A percentile compares a stretch with the other conserved stretches of the same genome.
Conservation (phyloP, 75 land plant genomes). For the Azolla pinnata region DNA sequence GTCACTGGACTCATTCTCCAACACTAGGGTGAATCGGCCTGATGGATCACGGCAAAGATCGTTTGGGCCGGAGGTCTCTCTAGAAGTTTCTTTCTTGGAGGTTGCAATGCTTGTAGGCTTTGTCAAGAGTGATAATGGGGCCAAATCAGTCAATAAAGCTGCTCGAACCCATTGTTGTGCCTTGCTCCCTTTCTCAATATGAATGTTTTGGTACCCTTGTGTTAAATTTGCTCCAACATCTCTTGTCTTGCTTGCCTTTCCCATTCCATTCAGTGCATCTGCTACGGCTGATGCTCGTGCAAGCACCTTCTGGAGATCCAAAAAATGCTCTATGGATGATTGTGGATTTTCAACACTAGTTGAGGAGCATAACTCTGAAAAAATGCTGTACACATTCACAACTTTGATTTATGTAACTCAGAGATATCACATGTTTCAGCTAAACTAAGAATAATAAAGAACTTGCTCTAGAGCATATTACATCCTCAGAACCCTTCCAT, state of each 20-base stretch:
- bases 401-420: too few species aligned
- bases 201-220: slow-evolving; percentile 8
- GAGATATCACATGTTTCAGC: too few species aligned
- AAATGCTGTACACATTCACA: slow-evolving; percentile 54
- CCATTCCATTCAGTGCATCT: slow-evolving; percentile 23
- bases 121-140: slow-evolving; percentile 18
- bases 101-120: slow-evolving; percentile 8
- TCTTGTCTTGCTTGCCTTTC: slow-evolving; percentile 8
- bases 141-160: slow-evolving; percentile 33
- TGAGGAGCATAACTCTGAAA: slow-evolving; percentile 61
- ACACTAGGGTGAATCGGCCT: not conserved
- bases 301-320: slow-evolving; percentile 45
- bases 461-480: too few species aligned
- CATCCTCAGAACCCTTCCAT: too few species aligned
- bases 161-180: slow-evolving; percentile 26
- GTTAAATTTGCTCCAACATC: not conserved
- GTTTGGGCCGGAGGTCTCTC: not conserved
- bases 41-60: not conserved
- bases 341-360: slow-evolving; percentile 51
- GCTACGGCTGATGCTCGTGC: slow-evolving; percentile 33
- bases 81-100: slow-evolving; percentile 11
- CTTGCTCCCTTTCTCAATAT: slow-evolving; percentile 15
- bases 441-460: too few species aligned
- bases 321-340: slow-evolving; percentile 54
- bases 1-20: not conserved